Evolutionary conservation across 768 basidiomycete species (phyloP), one percentile per base, ranked within the genome.

Genomic region (Pleurotus tuber-regium): DNA sequence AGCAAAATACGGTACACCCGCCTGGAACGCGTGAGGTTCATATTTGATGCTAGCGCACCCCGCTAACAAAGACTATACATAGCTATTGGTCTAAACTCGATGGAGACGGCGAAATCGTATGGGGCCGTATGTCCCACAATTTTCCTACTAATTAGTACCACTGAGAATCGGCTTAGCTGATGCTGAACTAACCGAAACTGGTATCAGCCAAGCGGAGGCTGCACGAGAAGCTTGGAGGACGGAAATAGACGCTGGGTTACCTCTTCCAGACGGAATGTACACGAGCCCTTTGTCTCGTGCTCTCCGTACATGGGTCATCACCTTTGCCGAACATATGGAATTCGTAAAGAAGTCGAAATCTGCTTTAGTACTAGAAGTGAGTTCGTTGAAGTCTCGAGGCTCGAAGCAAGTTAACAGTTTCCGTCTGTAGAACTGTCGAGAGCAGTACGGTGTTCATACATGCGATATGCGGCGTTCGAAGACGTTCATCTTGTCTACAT

Each of bases 201-300:
- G 88, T 1, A 69, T 78, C 35, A 56, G 62, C 0, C 86, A 89
- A 65, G 88, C 87, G 0, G 44, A 62, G 19, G 63, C 55, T 9
- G 79, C 73, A 3, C 69, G 72, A 21, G 47, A 55, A 0, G 70
- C 66, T 4, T 88, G 84, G 85, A 67, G 66, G 51, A 51, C 55
- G 1, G 85, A 86, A 59, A 61, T 76, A 6, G 38, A 42, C 0
- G 59, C 61, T 29, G 63, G 66, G 4, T 69, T 88, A 0, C 80
- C 79, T 2, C 58, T 77, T 4, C 87, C 87, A 0, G 70, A 77
- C 52, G 73, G 65, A 44, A 66, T 82, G 24, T 89, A 84, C 58
- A 75, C 73, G 51, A 87, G 85, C 53, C 86, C 87, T 2, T 67
- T 87, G 43, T 77, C 76, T 14, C 75, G 87, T 3, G 84, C 87